Base-by-base conservation (phyloP, 2,329 filamentous ascomycete genomes). In the Sporothrix brunneoviolacea region DNA sequence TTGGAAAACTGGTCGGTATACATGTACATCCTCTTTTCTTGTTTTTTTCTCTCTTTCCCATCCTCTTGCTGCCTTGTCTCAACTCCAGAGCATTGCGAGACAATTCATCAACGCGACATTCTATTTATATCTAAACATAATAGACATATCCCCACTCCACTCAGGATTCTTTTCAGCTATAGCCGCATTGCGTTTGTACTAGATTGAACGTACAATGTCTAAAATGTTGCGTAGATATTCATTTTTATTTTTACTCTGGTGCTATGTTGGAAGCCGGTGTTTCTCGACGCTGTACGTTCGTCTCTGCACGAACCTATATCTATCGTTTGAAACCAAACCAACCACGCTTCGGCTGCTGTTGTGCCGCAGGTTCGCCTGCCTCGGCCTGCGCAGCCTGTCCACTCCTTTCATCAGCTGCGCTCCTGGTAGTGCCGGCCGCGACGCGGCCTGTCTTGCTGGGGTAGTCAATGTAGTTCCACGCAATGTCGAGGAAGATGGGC, bases 401-500 rank as follows among this genome's bases (percentile, higher is more conserved):
- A 28, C 24, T 28, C 3, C 22, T 64, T n/a, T 55, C 60, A 8
- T 46, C 30, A 1, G 36, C n/a, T n/a, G n/a, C n/a, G n/a, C n/a
- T n/a, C n/a, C n/a, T n/a, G n/a, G n/a, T 19, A 6, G 43, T 21
- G 8, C 64, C 30, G 32, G 30, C 35, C 16, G 33, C 51, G 3
- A 32, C 39, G 54, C 57, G 49, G 4, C 64, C 62, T 28, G 67
- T 58, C 59, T 81, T 81, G 30, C 82, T 83, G 0, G 91, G 90
- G 63, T 98, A 98, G 43, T 89, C 82, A 55, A 98, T 91, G 65
- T 96, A 97, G 65, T 97, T 97, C 87, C 89, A 98, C 9, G 93
- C 93, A 8, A 95, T 85, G 63, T 98, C 93, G 53, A 97, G 80
- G 74, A 97, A 97, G 30, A 97, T 76, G 24, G 93, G 93, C 72